Percentiles rank a stretch among this genome's conserved stretches.
These are phyloP conservation scores for Coniochaeta hoffmannii DNA, from an alignment of 2,329 filamentous ascomycete species.

Conservation along the genomic window DNA sequence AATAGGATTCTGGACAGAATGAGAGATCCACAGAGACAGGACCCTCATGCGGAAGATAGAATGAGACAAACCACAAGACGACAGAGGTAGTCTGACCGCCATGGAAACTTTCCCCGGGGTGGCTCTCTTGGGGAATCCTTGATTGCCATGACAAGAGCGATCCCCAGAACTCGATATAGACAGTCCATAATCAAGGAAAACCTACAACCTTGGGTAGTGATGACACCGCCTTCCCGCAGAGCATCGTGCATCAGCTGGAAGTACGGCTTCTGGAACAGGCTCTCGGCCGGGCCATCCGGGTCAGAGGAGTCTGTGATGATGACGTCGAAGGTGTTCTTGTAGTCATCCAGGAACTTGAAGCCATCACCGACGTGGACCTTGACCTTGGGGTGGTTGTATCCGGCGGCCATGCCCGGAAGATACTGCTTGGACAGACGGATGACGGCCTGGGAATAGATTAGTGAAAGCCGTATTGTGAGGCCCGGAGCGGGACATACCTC, in stretches of 20 bases:
- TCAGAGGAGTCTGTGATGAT: slow-evolving; percentile 99
- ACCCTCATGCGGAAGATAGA: slow-evolving; percentile 1
- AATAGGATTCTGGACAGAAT: background rate
- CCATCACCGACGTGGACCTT: slow-evolving; percentile 92
- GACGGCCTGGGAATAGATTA: slow-evolving; percentile 58
- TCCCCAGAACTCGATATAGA: slow-evolving; percentile 14
- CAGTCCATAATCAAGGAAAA: slow-evolving; percentile 55
- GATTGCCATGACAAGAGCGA: slow-evolving; percentile 18
- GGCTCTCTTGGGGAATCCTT: slow-evolving; percentile 21
- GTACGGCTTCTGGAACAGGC: slow-evolving; percentile 97
- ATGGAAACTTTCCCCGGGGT: background rate
- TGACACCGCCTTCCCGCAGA: slow-evolving; percentile 90
- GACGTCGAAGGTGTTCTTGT: slow-evolving; percentile 96
- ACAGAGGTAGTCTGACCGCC: background rate
- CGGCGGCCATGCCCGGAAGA: slow-evolving; percentile 86
- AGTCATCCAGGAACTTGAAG: slow-evolving; percentile 96
- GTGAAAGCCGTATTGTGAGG: slow-evolving; percentile 20
- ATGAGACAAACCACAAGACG: slow-evolving; percentile 7
- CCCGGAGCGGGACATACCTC: slow-evolving; percentile 48
- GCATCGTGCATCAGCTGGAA: slow-evolving; percentile 89
- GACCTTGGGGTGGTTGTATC: slow-evolving; percentile 90
- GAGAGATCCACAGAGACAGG: slow-evolving; percentile 2
- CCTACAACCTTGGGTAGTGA: slow-evolving; percentile 99
- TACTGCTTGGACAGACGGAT: slow-evolving; percentile 98
- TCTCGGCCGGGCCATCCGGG: slow-evolving; percentile 92